phyloP scores from a whole-genome alignment of 768 basidiomycete species.

The Amanita exitialis region DNA sequence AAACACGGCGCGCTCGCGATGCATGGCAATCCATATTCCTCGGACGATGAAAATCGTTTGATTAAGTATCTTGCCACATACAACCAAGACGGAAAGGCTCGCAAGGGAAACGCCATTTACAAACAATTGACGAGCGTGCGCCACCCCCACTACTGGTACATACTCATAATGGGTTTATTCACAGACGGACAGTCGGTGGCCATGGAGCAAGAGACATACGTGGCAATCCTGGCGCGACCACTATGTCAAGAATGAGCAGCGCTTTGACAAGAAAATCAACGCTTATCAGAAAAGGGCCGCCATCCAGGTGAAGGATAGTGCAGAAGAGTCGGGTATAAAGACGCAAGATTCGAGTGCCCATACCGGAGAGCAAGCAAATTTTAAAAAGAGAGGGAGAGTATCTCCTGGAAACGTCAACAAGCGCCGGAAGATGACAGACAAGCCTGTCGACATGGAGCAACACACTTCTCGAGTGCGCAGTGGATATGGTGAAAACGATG shows the following conservation, averaged over 20 bases:
- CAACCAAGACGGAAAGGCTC: constrained; percentile 28
- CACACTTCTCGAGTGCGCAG: too few relatives aligned
- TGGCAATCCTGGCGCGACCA: constrained; percentile 58
- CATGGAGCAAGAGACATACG: constrained; percentile 41
- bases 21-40: constrained; percentile 20
- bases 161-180: neutral
- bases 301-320: constrained; percentile 8
- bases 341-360: neutral
- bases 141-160: neutral
- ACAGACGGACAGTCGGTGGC: constrained; percentile 33
- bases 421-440: neutral
- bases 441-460: neutral
- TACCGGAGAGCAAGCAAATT: neutral
- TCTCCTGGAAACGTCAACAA: neutral
- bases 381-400: constrained; percentile 7
- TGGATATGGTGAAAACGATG: neutral
- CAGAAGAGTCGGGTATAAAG: neutral
- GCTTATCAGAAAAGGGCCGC: constrained; percentile 23
- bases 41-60: constrained; percentile 32
- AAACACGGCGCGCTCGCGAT: neutral
- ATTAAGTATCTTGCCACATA: constrained; percentile 39
- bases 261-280: constrained; percentile 33
- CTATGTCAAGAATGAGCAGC: constrained; percentile 34
- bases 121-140: constrained; percentile 24
- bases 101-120: constrained; percentile 38